Percentiles rank a stretch among this genome's conserved stretches.
Evolutionary conservation across 2,329 filamentous ascomycete species (phyloP).

Genomic region (Dactylellina leptospora): DNA sequence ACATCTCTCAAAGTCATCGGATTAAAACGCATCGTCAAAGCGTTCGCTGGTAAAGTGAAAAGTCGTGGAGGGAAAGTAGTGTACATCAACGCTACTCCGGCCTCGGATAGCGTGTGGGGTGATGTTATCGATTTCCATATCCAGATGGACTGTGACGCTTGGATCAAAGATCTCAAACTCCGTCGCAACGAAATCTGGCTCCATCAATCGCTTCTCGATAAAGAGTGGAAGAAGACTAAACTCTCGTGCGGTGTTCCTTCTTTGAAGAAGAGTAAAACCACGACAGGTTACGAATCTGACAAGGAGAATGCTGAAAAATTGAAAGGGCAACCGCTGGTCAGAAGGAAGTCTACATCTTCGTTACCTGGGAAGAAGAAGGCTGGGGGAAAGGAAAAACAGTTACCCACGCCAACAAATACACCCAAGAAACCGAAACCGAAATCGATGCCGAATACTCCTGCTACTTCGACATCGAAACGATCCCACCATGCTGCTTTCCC

Average conservation of each 20-base stretch:
- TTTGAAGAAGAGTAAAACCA: conserved; percentile 43
- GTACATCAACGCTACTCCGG: conserved; percentile 77
- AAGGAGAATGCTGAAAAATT: conserved; percentile 40
- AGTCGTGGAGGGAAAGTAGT: conserved; percentile 72
- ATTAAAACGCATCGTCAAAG: conserved; percentile 74
- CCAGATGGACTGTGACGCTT: conserved; percentile 77
- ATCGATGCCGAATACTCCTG: conserved; percentile 32
- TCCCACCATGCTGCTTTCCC: conserved; percentile 30
- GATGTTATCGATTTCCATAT: conserved; percentile 79
- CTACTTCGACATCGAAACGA: conserved; percentile 22
- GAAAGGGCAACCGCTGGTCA: conserved; percentile 36
- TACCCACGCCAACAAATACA: conserved; percentile 41
- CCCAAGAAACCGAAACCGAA: conserved; percentile 35
- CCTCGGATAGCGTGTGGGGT: conserved; percentile 75
- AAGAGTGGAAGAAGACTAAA: conserved; percentile 47
- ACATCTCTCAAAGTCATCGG: conserved; percentile 77
- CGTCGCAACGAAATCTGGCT: conserved; percentile 70
- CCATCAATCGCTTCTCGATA: conserved; percentile 40
- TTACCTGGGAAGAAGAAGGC: conserved; percentile 41
- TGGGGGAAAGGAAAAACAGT: conserved; percentile 21
- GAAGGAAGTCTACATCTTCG: conserved; percentile 39
- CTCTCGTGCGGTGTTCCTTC: conserved; percentile 13
- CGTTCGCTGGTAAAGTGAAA: conserved; percentile 77
- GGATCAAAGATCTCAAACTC: conserved; percentile 71
- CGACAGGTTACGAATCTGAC: conserved; percentile 45